A percentile compares a stretch with the other conserved stretches of the same genome.
These are phyloP conservation scores for Metschnikowia santaceciliae DNA, from an alignment of 805 yeast species.

Conservation along the genomic window DNA sequence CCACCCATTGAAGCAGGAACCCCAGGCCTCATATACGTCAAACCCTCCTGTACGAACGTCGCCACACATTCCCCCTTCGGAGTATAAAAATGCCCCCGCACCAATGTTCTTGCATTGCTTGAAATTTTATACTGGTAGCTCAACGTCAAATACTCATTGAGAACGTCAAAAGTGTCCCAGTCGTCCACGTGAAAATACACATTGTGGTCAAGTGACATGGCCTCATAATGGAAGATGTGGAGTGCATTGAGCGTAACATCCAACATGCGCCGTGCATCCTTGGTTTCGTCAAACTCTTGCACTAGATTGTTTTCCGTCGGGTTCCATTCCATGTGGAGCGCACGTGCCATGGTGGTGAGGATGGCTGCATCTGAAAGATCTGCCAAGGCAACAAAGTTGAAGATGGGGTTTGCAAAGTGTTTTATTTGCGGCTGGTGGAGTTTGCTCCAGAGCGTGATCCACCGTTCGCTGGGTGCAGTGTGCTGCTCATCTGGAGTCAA, in stretches of 20 bases:
- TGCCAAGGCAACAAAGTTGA: conserved; percentile 35
- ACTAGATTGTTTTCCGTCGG: conserved; percentile 31
- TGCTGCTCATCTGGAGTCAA: conserved; percentile 33
- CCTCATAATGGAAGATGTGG: conserved; percentile 37
- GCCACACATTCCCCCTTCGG: conserved; percentile 32
- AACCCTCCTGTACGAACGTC: conserved; percentile 40
- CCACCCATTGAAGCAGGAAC: conserved; percentile 10
- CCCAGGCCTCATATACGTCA: conserved; percentile 31
- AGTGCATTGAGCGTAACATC: conserved; percentile 13
- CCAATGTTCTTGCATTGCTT: conserved; percentile 33
- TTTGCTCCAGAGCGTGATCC: conserved; percentile 40
- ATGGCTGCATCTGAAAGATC: conserved; percentile 37
- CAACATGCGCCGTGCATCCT: conserved; percentile 29
- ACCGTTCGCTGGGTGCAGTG: conserved; percentile 31
- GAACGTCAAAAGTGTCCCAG: conserved; percentile 24
- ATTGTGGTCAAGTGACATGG: conserved; percentile 45
- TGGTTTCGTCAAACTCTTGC: conserved; percentile 29
- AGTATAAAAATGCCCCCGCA: conserved; percentile 35
- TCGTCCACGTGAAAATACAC: conserved; percentile 37
- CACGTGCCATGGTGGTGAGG: conserved; percentile 39
- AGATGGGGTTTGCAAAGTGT: conserved; percentile 23
- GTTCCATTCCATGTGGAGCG: conserved; percentile 41
- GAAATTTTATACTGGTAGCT: conserved; percentile 34
- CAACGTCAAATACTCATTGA: conserved; percentile 35
- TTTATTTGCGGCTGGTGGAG: conserved; percentile 22